Base-by-base conservation (phyloP, 768 basidiomycete genomes). In the Roridomyces roridus region DNA sequence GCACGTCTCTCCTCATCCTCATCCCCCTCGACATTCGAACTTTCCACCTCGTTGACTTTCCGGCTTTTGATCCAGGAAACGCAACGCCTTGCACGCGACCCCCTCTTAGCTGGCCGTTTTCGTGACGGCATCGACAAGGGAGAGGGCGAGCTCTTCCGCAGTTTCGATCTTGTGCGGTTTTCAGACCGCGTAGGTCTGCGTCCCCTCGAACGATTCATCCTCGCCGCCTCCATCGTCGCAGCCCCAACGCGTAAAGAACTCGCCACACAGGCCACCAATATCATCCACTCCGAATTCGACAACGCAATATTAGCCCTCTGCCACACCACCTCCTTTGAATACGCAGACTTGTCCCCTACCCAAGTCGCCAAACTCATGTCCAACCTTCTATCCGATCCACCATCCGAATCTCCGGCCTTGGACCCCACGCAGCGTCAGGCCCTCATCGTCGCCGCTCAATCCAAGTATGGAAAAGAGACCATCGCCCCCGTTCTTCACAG, bases 101-200 rank as follows among this genome's bases (percentile, higher is more conserved):
- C 94, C 58, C 88, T 87, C 71, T 84, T 94, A 42, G 91, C 94
- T 49, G 92, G 93, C 76, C 86, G 93, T 62, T 96, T 95, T 74
- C 85, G 92, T 58, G 92, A 94, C 72, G 92, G 89, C 44, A 84
- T 96, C 54, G 91, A 94, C 80, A 91, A 87, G 70, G 92, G 88
- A 47, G 91, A 94, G 69, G 92, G 89, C 42, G 90, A 93, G 59
- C 76, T 86, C 48, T 92, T 94, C 70, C 84, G 89, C 54, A 81
- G 87, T 66, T 94, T 95, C 66, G 92, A 94, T 80, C 81, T 96
- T 46, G 74, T 84, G 56, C 85, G 91, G 75, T 94, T 94, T 66
- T 82, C 84, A 57, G 91, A 94, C 78, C 86, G 92, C 56, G 78
- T 93, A 36, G 89, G 89, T 47, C 80, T 95, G 41, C 84, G 87